Evolutionary conservation across 768 basidiomycete genomes (phyloP).

Genomic region (Trametopsis cervina): DNA sequence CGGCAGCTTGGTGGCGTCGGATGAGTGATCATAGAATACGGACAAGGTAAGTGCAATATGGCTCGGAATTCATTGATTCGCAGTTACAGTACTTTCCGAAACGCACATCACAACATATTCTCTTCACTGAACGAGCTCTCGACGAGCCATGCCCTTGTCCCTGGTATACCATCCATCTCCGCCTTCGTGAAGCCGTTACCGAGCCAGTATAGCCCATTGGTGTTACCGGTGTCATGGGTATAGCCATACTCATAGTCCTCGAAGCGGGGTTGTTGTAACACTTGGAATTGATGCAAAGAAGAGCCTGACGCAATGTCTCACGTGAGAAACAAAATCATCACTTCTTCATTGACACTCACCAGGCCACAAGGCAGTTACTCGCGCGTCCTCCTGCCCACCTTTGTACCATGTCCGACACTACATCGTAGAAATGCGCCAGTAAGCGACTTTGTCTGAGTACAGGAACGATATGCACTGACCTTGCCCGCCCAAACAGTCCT

Average conservation of each 20-base stretch:
- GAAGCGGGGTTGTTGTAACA: slow-evolving; percentile 19
- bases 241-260: slow-evolving; percentile 21
- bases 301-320: too few species aligned
- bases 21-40: too few species aligned
- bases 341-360: too few species aligned
- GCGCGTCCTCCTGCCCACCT: slow-evolving; percentile 24
- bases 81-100: too few species aligned
- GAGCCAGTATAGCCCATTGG: slow-evolving; percentile 21
- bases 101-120: too few species aligned
- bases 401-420: slow-evolving; percentile 19
- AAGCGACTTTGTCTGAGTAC: too few species aligned
- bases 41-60: too few species aligned
- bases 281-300: slow-evolving; percentile 8
- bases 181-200: slow-evolving; percentile 23
- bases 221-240: slow-evolving; percentile 3
- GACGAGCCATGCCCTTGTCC: slow-evolving; percentile 3
- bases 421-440: too few species aligned
- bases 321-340: too few species aligned
- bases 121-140: too few species aligned
- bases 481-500: slow-evolving; percentile 1
- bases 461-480: not conserved
- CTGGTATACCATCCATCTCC: slow-evolving; percentile 14
- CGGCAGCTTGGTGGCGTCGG: too few species aligned
- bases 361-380: slow-evolving; percentile 24
- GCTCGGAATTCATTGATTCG: too few species aligned